Conservation (phyloP, 2,329 filamentous ascomycete species). For the Tolypocladium inflatum region DNA sequence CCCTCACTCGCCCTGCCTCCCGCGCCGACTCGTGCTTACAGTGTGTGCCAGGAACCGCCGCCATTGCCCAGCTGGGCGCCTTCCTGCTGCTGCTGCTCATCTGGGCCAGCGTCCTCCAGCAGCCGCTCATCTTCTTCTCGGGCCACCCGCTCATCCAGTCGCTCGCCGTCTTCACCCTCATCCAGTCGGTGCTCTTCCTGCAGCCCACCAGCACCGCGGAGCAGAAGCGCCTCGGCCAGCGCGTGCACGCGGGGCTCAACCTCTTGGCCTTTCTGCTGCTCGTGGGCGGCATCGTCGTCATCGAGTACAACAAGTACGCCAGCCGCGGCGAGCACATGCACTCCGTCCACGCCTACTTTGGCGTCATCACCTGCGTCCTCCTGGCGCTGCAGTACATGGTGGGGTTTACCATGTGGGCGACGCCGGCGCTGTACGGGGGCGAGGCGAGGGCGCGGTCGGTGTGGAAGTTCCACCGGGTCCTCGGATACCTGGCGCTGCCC, state of each 20-base stretch:
- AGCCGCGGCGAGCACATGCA: conserved; percentile 64
- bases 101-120: conserved; percentile 67
- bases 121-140: conserved; percentile 70
- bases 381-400: conserved; percentile 66
- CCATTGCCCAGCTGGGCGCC: conserved; percentile 69
- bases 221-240: conserved; percentile 58
- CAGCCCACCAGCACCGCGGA: conserved; percentile 73
- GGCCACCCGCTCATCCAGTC: conserved; percentile 69
- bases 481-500: conserved; percentile 64
- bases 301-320: conserved; percentile 75
- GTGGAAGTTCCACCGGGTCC: conserved; percentile 81
- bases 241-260: conserved; percentile 62
- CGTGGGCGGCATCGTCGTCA: conserved; percentile 56
- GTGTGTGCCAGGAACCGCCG: conserved; percentile 57
- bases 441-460: conserved; percentile 69
- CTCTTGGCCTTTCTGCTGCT: conserved; percentile 52
- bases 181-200: conserved; percentile 73
- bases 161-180: conserved; percentile 61
- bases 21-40: neutral
- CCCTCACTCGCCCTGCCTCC: conserved; percentile 1
- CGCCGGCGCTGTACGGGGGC: conserved; percentile 66
- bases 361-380: conserved; percentile 62
- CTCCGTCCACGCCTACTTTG: conserved; percentile 73
- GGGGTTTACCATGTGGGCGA: conserved; percentile 75
- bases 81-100: conserved; percentile 66